Percentiles rank a stretch among this genome's conserved stretches.
phyloP scores from a whole-genome alignment of 2,329 filamentous ascomycete genomes.

The Venturia effusa region DNA sequence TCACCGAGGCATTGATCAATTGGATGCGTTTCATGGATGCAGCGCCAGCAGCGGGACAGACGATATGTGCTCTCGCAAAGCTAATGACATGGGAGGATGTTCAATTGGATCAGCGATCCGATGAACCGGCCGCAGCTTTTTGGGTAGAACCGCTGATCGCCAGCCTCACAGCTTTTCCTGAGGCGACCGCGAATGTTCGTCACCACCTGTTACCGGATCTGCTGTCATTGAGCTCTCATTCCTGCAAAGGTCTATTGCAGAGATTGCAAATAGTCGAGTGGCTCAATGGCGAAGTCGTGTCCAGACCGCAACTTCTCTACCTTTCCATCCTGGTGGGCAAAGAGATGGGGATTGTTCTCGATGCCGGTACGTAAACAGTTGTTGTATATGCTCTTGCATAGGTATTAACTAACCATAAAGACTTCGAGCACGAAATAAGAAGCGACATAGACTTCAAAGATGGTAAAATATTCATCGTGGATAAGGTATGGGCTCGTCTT shows the following conservation, averaged over 20 bases:
- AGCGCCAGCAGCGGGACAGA: slow-evolving; percentile 21
- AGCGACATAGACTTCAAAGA: slow-evolving; percentile 12
- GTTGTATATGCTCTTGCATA: background rate
- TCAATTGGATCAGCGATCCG: background rate
- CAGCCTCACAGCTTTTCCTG: slow-evolving; percentile 23
- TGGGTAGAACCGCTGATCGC: slow-evolving; percentile 29
- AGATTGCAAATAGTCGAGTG: slow-evolving; percentile 24
- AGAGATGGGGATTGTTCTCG: slow-evolving; percentile 33
- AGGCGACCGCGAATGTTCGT: slow-evolving; percentile 29
- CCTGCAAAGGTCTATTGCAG: slow-evolving; percentile 31
- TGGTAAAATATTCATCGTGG: slow-evolving; percentile 43
- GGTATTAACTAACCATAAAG: background rate
- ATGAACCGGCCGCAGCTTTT: slow-evolving; percentile 16
- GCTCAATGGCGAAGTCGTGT: slow-evolving; percentile 11
- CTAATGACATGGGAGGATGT: slow-evolving; percentile 13
- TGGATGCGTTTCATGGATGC: slow-evolving; percentile 18
- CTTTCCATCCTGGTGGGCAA: slow-evolving; percentile 34
- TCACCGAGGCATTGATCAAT: slow-evolving; percentile 4
- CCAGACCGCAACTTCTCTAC: slow-evolving; percentile 19
- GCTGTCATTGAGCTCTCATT: slow-evolving; percentile 29
- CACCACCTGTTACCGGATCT: slow-evolving; percentile 37
- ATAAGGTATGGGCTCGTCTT: slow-evolving; percentile 27
- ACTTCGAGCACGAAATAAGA: background rate
- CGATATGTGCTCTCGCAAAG: slow-evolving; percentile 20
- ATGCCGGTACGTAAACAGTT: slow-evolving; percentile 22